A percentile compares a stretch with the other conserved stretches of the same genome.
Evolutionary conservation across 345 rosid species (phyloP).

Genomic region (Eucalyptus sp.): DNA sequence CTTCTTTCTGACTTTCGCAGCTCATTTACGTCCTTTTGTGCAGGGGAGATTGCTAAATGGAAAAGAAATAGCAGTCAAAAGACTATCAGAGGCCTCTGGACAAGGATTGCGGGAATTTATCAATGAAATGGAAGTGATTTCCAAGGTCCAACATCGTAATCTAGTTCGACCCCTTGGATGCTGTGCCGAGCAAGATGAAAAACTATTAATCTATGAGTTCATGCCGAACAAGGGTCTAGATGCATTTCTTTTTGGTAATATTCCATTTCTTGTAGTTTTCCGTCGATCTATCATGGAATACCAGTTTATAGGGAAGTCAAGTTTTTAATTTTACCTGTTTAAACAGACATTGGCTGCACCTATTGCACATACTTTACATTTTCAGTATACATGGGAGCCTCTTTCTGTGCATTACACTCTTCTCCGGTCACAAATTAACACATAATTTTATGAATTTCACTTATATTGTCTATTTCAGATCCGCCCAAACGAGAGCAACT

Average conservation of each 20-base stretch:
- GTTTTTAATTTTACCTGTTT: not conserved
- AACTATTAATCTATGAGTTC: constrained; percentile 17
- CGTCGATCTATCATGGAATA: not conserved
- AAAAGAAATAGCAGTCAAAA: constrained; percentile 23
- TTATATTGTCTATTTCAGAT: not conserved
- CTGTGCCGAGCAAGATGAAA: constrained; percentile 14
- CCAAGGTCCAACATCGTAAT: constrained; percentile 26
- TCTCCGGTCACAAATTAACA: not conserved
- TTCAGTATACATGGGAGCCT: not conserved
- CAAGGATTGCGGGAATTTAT: constrained; percentile 22
- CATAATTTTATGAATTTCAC: not conserved
- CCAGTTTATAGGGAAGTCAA: not conserved
- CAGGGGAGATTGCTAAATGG: constrained; percentile 15
- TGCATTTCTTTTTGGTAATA: constrained; percentile 10
- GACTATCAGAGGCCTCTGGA: constrained; percentile 8
- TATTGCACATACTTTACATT: not conserved
- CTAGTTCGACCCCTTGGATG: constrained; percentile 20
- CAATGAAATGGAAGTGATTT: constrained; percentile 23
- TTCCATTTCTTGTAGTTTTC: not conserved
- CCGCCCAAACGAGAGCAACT: no score
- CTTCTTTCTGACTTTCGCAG: not conserved
- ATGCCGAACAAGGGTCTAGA: constrained; percentile 28
- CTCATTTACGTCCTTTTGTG: not conserved
- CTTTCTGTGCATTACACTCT: not conserved
- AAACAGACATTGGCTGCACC: not conserved